Evolutionary conservation across 2,329 filamentous ascomycete genomes (phyloP), one percentile per base, ranked within the genome.

Genomic region (Alternaria triticina): DNA sequence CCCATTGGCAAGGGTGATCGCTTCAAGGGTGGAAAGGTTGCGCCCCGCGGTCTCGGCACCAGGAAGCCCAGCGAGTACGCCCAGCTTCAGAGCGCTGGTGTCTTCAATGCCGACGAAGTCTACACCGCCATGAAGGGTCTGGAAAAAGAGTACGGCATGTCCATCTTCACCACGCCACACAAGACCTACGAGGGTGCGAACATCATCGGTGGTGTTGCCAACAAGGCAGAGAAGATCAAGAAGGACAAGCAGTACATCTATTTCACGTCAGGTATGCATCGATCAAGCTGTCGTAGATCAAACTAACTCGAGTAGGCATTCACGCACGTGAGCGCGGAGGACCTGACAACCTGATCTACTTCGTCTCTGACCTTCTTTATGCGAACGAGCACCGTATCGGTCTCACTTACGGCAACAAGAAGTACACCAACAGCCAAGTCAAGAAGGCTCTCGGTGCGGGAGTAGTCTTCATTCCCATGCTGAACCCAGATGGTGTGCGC

Each of bases 311-410:
- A 52, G 2, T 36, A 52, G 49, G 49, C 13, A 84, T 88, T 28
- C 87, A 89, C 66, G 85, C 87, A 5, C 84, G 87, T 20, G 87
- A 89, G 76, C 83, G 87, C 17, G 87, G 86, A n/a, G 85, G 83
- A 0, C 82, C 86, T 0, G 87, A 89, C 70, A 82, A 85, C 62
- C 78, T 89, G 10, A 77, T 89, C 46, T 87, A 87, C 78, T 88
- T 87, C 74, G 78, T 88, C 43, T 79, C 84, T 1, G 87, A 89
- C 70, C 80, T 89, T 8, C 80, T 89, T 2, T 82, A 83, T 55
- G 87, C 87, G 12, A 81, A 85, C 64, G 80, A 83, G 71, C 77
- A 82, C 50, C 80, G 82, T 20, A 81, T 77, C 10, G 86, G 86
- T 8, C 72, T 89, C 12, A 79, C 76, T 1, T 89, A 86, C 68